These are phyloP conservation scores for Suillus subalutaceus DNA, from an alignment of 768 basidiomycete genomes.

Conservation along the genomic window DNA sequence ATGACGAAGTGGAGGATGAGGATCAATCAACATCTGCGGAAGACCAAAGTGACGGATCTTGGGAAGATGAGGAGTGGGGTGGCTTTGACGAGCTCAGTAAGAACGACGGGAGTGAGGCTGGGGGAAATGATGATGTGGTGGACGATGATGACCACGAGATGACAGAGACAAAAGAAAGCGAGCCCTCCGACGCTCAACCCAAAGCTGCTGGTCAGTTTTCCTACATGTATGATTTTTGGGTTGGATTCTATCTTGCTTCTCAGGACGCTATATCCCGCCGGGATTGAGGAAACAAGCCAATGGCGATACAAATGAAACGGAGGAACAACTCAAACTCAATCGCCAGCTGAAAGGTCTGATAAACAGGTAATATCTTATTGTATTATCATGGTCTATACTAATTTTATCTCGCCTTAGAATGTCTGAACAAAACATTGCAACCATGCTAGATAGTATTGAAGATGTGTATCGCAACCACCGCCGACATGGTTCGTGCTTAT, in stretches of 20 bases:
- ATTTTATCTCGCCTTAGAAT: slow-evolving; percentile 49
- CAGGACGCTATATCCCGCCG: slow-evolving; percentile 79
- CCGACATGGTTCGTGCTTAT: slow-evolving; percentile 63
- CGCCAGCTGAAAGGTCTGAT: slow-evolving; percentile 85
- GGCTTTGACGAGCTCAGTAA: slow-evolving; percentile 30
- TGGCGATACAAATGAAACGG: slow-evolving; percentile 34
- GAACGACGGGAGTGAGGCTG: slow-evolving; percentile 25
- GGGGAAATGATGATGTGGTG: slow-evolving; percentile 11
- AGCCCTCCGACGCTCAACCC: background rate
- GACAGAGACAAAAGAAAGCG: background rate
- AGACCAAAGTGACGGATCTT: slow-evolving; percentile 1
- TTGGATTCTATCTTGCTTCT: background rate
- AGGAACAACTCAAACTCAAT: slow-evolving; percentile 57
- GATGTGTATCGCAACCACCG: slow-evolving; percentile 74
- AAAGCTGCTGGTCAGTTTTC: slow-evolving; percentile 2
- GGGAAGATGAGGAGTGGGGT: slow-evolving; percentile 40
- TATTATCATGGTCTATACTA: slow-evolving; percentile 7
- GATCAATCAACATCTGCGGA: background rate
- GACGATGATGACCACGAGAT: background rate
- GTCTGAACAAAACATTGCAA: slow-evolving; percentile 86
- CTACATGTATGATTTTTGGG: background rate
- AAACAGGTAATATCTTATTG: slow-evolving; percentile 61
- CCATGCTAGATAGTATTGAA: slow-evolving; percentile 75
- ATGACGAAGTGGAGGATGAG: background rate
- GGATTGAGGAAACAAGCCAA: slow-evolving; percentile 62